phyloP scores from a whole-genome alignment of 352 stramenopile species.

The Phytopythium sindhum region DNA sequence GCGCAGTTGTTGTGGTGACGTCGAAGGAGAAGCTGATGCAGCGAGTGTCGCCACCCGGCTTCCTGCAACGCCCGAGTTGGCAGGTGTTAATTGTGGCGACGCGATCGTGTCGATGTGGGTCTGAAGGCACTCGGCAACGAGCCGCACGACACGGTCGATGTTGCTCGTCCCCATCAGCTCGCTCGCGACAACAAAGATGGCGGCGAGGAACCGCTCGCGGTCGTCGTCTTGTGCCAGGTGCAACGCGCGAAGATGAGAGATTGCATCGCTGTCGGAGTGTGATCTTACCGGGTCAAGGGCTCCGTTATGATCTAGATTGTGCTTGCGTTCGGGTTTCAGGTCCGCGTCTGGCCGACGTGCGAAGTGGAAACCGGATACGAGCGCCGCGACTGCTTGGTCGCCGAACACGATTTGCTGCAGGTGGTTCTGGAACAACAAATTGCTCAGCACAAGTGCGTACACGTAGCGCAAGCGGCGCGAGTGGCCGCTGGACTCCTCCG shows the following conservation, averaged over 20 bases:
- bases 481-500: constrained; percentile 26
- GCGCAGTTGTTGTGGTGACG: constrained; percentile 9
- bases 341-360: constrained; percentile 1
- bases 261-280: constrained; percentile 11
- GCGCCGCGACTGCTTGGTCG: constrained; percentile 42
- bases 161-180: constrained; percentile 60
- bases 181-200: constrained; percentile 59
- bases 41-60: background rate
- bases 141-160: constrained; percentile 51
- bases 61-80: background rate
- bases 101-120: constrained; percentile 14
- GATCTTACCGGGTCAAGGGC: background rate
- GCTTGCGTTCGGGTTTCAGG: background rate
- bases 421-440: constrained; percentile 63
- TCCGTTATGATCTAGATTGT: constrained; percentile 2
- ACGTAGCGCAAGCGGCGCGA: constrained; percentile 53
- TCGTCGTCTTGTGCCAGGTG: constrained; percentile 59
- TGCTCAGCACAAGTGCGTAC: constrained; percentile 59
- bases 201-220: constrained; percentile 62
- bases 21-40: background rate
- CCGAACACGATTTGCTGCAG: constrained; percentile 65
- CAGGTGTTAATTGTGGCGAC: background rate
- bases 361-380: constrained; percentile 58
- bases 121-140: constrained; percentile 47
- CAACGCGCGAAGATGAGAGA: constrained; percentile 20